Base-by-base conservation (phyloP, 306 rosid species). In the Aeschynomene evenia region DNA sequence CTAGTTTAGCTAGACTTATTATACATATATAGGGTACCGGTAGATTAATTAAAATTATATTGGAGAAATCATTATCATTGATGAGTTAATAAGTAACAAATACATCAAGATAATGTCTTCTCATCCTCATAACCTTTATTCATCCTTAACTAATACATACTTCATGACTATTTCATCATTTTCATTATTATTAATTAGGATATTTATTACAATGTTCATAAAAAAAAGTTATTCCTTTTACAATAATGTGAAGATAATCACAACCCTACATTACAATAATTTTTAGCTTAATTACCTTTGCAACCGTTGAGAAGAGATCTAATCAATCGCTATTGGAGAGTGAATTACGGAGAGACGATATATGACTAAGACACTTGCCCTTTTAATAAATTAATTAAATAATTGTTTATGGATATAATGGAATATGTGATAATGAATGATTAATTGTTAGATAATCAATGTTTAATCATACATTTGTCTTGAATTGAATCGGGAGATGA, bases 301-400 rank as follows among this genome's bases (percentile, higher is more conserved):
- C 83, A 77, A 77, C 85, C 81, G 73, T 79, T 76, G 81, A 74
- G 72, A 83, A 76, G 75, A 55, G 37, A n/a, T 26, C 29, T 26
- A 1, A 40, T 68, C 70, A 40, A 26, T 16, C 7, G 52, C 40
- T 61, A 67, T 68, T 23, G 34, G 20, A 53, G 68, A 80, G 85
- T 82, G 78, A 71, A 78, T 75, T 5, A 66, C 53, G 74, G 37
- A 56, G 13, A 50, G 13, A 50, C 5, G 53, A n/a, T n/a, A n/a
- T n/a, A n/a, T n/a, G n/a, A 65, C 40, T 15, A 63, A 37, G 50
- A 36, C 51, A 48, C 76, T 71, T 75, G 29, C 19, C 29, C 29
- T 73, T 24, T 61, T 2, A 39, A 9, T 11, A 1, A 7, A 10
- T 33, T 33, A 6, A 33, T 23, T 55, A 48, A 67, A 28, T 31